These are phyloP conservation scores for Albugo candida DNA, from an alignment of 352 stramenopile genomes.

Conservation along the genomic window DNA sequence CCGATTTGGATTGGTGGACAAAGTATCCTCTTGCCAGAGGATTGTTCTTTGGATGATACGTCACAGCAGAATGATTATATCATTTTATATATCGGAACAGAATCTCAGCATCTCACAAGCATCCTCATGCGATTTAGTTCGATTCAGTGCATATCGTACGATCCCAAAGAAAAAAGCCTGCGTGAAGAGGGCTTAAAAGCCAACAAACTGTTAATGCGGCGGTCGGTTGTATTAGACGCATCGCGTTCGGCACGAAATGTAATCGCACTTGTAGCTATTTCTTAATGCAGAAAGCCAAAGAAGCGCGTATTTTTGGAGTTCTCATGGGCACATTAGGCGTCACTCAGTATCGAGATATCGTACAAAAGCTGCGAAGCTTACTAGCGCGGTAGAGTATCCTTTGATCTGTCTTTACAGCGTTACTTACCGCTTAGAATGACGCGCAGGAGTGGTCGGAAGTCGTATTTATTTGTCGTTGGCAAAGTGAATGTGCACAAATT, in stretches of 20 bases:
- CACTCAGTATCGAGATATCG: slow-evolving; percentile 81
- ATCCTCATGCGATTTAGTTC: slow-evolving; percentile 61
- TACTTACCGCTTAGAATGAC: background rate
- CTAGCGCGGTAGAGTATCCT: slow-evolving; percentile 54
- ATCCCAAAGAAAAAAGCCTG: slow-evolving; percentile 19
- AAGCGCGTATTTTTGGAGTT: slow-evolving; percentile 90
- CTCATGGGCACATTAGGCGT: slow-evolving; percentile 90
- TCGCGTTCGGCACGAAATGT: background rate
- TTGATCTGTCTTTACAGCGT: background rate
- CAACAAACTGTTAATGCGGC: slow-evolving; percentile 43
- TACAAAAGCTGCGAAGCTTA: slow-evolving; percentile 70
- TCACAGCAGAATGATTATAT: slow-evolving; percentile 19
- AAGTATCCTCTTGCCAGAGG: background rate
- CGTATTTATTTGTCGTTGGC: slow-evolving; percentile 93
- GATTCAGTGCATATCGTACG: slow-evolving; percentile 52
- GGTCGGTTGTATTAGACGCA: background rate
- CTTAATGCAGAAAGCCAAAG: slow-evolving; percentile 84
- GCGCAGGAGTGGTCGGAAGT: slow-evolving; percentile 79
- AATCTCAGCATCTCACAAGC: slow-evolving; percentile 63
- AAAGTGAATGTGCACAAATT: slow-evolving; percentile 96
- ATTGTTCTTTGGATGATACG: slow-evolving; percentile 3
- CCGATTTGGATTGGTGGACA: background rate
- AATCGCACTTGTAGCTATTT: slow-evolving; percentile 25
- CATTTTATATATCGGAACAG: slow-evolving; percentile 53
- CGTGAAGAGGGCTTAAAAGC: slow-evolving; percentile 39